A percentile compares a stretch with the other conserved stretches of the same genome.
These are phyloP conservation scores for Cryptosporidium xiaoi DNA, from an alignment of 169 alveolate species.

Conservation along the genomic window DNA sequence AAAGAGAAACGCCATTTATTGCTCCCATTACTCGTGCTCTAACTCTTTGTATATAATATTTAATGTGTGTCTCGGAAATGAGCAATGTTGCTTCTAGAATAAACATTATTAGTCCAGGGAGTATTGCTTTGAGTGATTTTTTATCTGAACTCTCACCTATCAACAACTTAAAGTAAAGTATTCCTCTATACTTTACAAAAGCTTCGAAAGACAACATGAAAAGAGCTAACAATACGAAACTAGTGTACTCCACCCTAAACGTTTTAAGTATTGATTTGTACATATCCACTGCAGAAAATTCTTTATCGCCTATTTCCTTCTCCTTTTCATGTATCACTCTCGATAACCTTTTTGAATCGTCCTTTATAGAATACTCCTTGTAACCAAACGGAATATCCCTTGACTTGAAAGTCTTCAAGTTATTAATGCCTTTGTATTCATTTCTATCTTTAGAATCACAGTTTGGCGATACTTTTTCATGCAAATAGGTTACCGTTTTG, in stretches of 20 bases:
- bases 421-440: neutral
- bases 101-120: conserved; percentile 26
- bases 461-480: neutral
- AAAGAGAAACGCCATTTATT: conserved; percentile 54
- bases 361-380: conserved; percentile 6
- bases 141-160: conserved; percentile 9
- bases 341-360: conserved; percentile 29
- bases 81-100: conserved; percentile 6
- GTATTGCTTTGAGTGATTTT: conserved; percentile 1
- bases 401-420: conserved; percentile 46
- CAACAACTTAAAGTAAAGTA: conserved; percentile 8
- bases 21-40: conserved; percentile 70
- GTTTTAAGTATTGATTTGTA: conserved; percentile 42
- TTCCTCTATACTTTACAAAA: conserved; percentile 58
- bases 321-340: conserved; percentile 24
- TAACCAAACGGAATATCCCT: conserved; percentile 54
- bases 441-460: neutral
- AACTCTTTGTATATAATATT: conserved; percentile 21
- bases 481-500: conserved; percentile 40
- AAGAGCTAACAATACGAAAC: conserved; percentile 5
- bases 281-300: conserved; percentile 26
- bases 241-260: conserved; percentile 9
- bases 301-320: conserved; percentile 3
- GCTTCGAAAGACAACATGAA: conserved; percentile 18
- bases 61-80: conserved; percentile 48